Evolutionary conservation across 768 basidiomycete species (phyloP).

Genomic region (Russula olivacea): DNA sequence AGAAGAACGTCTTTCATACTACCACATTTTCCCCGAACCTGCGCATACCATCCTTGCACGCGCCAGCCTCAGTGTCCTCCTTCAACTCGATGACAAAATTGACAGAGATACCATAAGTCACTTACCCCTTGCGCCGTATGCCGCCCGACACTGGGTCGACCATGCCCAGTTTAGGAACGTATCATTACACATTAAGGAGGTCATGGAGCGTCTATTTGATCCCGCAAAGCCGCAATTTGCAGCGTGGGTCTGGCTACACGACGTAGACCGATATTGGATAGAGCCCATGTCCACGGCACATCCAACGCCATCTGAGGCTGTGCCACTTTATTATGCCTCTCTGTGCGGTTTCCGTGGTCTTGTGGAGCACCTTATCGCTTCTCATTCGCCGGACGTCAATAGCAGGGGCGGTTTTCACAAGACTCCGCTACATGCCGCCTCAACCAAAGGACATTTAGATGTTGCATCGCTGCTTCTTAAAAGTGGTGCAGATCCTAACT

Average conservation of each 20-base stretch:
- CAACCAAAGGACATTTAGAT: background rate
- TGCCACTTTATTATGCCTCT: conserved; percentile 9
- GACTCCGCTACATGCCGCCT: background rate
- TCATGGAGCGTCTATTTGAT: conserved; percentile 7
- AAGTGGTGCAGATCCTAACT: conserved; percentile 2
- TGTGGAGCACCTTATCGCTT: background rate
- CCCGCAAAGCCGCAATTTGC: background rate
- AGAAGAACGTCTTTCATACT: conserved; percentile 5
- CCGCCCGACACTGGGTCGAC: conserved; percentile 13
- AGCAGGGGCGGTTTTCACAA: background rate
- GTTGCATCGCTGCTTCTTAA: background rate
- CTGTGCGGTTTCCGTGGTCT: conserved; percentile 6
- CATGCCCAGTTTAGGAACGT: background rate
- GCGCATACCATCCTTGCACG: conserved; percentile 9
- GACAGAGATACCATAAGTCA: background rate
- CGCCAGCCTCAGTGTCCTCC: conserved; percentile 4
- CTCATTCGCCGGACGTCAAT: background rate
- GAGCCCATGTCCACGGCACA: background rate
- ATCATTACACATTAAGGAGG: background rate
- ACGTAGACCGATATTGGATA: conserved; percentile 2
- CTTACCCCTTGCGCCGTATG: background rate
- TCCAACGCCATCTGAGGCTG: background rate
- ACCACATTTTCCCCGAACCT: background rate
- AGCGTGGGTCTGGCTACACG: conserved; percentile 9
- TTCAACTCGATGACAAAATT: background rate